Conservation (phyloP, 257 asterid genomes). For the Ajuga chamaepitys region DNA sequence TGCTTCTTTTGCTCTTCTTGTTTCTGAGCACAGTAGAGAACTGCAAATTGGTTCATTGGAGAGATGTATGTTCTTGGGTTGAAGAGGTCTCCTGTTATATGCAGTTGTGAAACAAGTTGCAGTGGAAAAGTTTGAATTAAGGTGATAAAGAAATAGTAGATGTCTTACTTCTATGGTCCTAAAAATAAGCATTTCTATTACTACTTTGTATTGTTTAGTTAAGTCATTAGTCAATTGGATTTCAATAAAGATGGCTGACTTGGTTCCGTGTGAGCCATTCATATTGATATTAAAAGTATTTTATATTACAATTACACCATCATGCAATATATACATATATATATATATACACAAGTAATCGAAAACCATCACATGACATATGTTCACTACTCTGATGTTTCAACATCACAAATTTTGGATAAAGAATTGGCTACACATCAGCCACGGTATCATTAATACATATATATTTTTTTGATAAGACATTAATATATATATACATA, state of each 20-base stretch:
- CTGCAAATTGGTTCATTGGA: slow-evolving; percentile 3
- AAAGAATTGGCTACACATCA: no score
- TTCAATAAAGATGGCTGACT: background rate
- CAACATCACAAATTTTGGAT: no score
- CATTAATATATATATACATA: no score
- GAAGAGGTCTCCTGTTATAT: background rate
- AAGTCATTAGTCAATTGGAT: background rate
- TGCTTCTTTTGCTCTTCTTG: background rate
- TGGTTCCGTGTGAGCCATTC: background rate
- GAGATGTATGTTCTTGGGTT: background rate
- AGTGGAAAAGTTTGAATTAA: background rate
- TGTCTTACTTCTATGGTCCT: background rate
- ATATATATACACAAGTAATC: no score
- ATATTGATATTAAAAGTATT: no score
- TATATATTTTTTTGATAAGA: background rate
- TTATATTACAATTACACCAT: no score
- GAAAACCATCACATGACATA: no score
- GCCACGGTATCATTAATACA: background rate
- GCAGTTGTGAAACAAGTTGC: background rate
- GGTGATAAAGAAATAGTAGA: background rate
- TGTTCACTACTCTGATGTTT: no score
- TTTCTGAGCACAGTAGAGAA: background rate
- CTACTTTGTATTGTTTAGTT: background rate
- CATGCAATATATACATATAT: no score
- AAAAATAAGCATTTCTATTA: background rate